Evolutionary conservation across 495 filamentous ascomycete species (phyloP).

Genomic region (Penicillium atrosanguineum): DNA sequence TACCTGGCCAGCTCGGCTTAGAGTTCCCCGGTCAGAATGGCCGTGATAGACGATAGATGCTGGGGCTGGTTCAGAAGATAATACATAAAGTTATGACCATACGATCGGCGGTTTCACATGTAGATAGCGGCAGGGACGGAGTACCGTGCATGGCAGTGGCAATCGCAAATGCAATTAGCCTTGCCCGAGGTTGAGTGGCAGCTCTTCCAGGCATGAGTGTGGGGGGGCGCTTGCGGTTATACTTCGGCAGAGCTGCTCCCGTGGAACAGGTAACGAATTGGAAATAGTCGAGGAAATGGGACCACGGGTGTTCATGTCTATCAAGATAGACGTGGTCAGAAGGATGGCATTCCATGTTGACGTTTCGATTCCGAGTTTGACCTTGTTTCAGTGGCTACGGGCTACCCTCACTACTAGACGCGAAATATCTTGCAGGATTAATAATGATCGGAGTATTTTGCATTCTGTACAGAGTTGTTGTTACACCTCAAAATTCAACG

Average conservation of each 20-base stretch:
- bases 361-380: too few species aligned
- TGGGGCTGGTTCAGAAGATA: background rate
- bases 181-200: background rate
- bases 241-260: background rate
- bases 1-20: background rate
- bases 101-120: background rate
- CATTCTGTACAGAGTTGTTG: constrained; percentile 31
- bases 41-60: constrained; percentile 1
- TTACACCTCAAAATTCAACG: constrained; percentile 30
- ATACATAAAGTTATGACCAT: constrained; percentile 1
- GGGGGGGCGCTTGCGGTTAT: background rate
- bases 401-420: background rate
- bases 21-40: background rate
- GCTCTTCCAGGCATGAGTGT: background rate
- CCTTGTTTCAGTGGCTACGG: background rate
- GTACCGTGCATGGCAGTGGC: background rate
- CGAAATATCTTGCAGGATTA: background rate
- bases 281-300: background rate
- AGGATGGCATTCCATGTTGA: background rate
- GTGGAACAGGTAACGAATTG: background rate
- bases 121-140: background rate
- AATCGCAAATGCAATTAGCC: background rate
- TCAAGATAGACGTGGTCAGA: too few species aligned
- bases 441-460: constrained; percentile 21
- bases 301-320: too few species aligned